Percentiles rank a stretch among this genome's conserved stretches.
These are phyloP conservation scores for Penicillium fimorum DNA, from an alignment of 495 filamentous ascomycete genomes.

Conservation along the genomic window DNA sequence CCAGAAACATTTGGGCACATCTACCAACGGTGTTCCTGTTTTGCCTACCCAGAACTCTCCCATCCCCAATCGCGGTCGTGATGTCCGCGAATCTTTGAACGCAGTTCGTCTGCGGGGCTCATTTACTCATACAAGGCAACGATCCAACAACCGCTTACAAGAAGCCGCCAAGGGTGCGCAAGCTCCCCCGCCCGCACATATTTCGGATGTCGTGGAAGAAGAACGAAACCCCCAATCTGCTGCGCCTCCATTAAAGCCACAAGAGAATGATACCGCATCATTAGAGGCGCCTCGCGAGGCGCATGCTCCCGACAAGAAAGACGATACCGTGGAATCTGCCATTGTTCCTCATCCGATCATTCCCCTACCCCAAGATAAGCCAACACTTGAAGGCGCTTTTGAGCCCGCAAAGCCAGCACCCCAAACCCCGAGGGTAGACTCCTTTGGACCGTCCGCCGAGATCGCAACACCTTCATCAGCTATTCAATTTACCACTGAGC, in stretches of 20 bases:
- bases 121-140: constrained; percentile 61
- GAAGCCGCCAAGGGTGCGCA: constrained; percentile 57
- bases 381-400: constrained; percentile 39
- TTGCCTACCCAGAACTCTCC: constrained; percentile 83
- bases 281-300: constrained; percentile 16
- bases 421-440: constrained; percentile 36
- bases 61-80: constrained; percentile 82
- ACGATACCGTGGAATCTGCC: constrained; percentile 21
- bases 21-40: constrained; percentile 78
- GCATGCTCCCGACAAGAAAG: constrained; percentile 6
- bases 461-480: constrained; percentile 42
- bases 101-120: constrained; percentile 81
- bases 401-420: constrained; percentile 49
- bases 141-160: constrained; percentile 50
- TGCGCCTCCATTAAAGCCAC: constrained; percentile 35
- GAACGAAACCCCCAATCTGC: constrained; percentile 30
- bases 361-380: constrained; percentile 36
- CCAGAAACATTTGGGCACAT: constrained; percentile 82
- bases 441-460: constrained; percentile 22
- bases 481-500: constrained; percentile 61
- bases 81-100: constrained; percentile 87
- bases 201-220: constrained; percentile 63
- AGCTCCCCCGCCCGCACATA: constrained; percentile 50
- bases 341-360: constrained; percentile 27
- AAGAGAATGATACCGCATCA: constrained; percentile 39